Conservation (phyloP, 768 basidiomycete genomes). For the Tricholoma sp. region DNA sequence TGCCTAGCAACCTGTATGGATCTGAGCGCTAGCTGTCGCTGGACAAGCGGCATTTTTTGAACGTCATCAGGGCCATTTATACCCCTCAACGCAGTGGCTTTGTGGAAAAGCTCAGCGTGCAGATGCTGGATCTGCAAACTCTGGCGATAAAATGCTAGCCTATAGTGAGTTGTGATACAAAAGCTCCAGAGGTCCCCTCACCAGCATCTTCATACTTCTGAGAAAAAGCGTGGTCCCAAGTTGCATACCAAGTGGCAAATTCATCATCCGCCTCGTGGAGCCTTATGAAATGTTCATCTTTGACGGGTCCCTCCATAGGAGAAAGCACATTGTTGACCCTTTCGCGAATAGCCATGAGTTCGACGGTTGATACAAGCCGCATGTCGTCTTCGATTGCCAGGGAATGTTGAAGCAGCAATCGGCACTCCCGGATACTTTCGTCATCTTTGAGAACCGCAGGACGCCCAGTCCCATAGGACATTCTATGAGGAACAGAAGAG, state of each 20-base stretch:
- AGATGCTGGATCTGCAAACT: constrained; percentile 82
- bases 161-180: constrained; percentile 1
- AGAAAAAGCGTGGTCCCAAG: constrained; percentile 77
- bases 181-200: constrained; percentile 24
- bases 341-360: constrained; percentile 87
- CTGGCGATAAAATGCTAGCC: constrained; percentile 77
- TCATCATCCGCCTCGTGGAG: constrained; percentile 71
- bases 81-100: constrained; percentile 75
- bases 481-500: constrained; percentile 34
- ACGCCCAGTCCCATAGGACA: constrained; percentile 92
- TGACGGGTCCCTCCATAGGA: constrained; percentile 72
- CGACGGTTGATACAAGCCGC: constrained; percentile 91
- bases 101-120: constrained; percentile 83
- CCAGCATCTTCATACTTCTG: constrained; percentile 81
- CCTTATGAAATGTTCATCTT: constrained; percentile 63
- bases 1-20: constrained; percentile 81
- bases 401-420: constrained; percentile 78
- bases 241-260: constrained; percentile 77
- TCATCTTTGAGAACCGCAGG: constrained; percentile 92
- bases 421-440: constrained; percentile 81
- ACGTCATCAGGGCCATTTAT: constrained; percentile 87
- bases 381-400: constrained; percentile 90
- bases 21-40: constrained; percentile 72
- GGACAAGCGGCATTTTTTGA: constrained; percentile 72
- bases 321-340: constrained; percentile 77